Evolutionary conservation across 345 rosid genomes (phyloP).

Genomic region (Geranium rotundifolium): DNA sequence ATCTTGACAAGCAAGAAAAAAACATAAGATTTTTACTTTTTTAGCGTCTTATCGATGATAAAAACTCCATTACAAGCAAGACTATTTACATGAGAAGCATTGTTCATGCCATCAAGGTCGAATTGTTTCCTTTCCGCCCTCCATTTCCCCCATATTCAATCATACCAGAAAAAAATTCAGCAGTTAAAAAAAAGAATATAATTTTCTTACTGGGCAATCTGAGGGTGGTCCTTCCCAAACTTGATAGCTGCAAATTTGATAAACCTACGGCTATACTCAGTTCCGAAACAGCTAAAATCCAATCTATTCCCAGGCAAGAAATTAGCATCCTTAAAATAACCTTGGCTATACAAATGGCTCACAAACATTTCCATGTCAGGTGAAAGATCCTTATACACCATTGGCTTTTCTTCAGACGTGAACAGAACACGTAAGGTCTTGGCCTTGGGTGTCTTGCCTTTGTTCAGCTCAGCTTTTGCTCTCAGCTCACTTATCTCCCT

Average conservation of each 20-base stretch:
- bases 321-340: slow-evolving; percentile 61
- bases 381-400: slow-evolving; percentile 44
- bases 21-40: no score
- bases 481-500: slow-evolving; percentile 26
- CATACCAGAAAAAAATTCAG: neutral
- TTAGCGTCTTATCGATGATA: no score
- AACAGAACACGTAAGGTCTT: slow-evolving; percentile 19
- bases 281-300: slow-evolving; percentile 40
- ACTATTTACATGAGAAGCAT: no score
- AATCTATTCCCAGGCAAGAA: slow-evolving; percentile 31
- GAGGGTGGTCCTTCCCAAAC: slow-evolving; percentile 64
- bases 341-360: slow-evolving; percentile 39
- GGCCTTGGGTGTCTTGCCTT: neutral
- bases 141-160: neutral
- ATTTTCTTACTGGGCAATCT: slow-evolving; percentile 56
- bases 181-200: neutral
- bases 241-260: slow-evolving; percentile 41
- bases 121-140: no score
- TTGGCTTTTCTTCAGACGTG: slow-evolving; percentile 7
- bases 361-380: slow-evolving; percentile 37
- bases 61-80: no score
- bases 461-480: no score
- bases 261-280: slow-evolving; percentile 45
- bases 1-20: no score
- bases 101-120: no score